Conservation (phyloP, 495 filamentous ascomycete species). For the Hypoxylon cercidicola region DNA sequence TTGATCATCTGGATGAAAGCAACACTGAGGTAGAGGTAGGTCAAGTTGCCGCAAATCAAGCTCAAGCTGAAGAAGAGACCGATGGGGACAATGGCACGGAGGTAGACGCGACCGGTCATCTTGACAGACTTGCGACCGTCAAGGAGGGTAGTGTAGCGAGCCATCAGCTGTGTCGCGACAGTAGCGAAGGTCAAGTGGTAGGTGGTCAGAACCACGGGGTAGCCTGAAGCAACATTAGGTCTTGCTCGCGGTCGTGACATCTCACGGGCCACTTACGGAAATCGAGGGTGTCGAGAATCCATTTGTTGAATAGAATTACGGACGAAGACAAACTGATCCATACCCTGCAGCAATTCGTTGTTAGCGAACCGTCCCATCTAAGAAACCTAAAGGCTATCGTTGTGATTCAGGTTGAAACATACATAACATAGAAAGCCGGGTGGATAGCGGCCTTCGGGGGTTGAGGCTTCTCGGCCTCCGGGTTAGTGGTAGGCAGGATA, state of each 20-base stretch:
- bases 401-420: conserved; percentile 52
- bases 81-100: conserved; percentile 92
- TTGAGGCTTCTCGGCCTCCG: conserved; percentile 70
- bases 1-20: conserved; percentile 99
- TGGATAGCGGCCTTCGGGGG: conserved; percentile 74
- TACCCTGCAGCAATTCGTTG: conserved; percentile 62
- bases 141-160: conserved; percentile 83
- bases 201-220: conserved; percentile 84
- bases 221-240: conserved; percentile 57
- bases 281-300: conserved; percentile 82
- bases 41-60: conserved; percentile 93
- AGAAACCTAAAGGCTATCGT: conserved; percentile 1
- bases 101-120: conserved; percentile 92
- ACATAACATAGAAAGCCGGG: conserved; percentile 90
- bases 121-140: conserved; percentile 91
- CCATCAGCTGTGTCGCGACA: conserved; percentile 88
- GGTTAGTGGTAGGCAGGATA: conserved; percentile 82
- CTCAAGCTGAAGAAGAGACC: conserved; percentile 92
- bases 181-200: conserved; percentile 93
- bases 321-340: conserved; percentile 94
- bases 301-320: conserved; percentile 99
- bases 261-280: conserved; percentile 73
- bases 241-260: conserved; percentile 5
- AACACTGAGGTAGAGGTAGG: conserved; percentile 91
- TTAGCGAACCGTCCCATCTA: conserved; percentile 28